phyloP scores from a whole-genome alignment of 2,329 filamentous ascomycete genomes.

The Botrytis elliptica region DNA sequence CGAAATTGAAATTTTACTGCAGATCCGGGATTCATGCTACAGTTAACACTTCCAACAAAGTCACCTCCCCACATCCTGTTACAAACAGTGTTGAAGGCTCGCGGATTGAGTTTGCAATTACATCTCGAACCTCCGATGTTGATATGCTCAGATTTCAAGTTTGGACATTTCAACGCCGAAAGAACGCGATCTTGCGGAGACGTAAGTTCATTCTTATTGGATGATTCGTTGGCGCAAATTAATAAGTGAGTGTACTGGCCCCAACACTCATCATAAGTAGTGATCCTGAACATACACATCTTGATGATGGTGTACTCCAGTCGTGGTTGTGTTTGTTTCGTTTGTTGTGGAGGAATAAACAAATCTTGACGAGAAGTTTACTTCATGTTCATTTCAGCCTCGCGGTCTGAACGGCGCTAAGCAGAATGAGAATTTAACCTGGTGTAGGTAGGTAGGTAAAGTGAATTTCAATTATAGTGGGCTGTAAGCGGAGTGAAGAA shows the following conservation, averaged over 20 bases:
- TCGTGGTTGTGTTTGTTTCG: not conserved
- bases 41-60: slow-evolving; percentile 8
- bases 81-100: not conserved
- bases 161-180: slow-evolving; percentile 2
- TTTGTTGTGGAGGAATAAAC: not conserved
- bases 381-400: slow-evolving; percentile 8
- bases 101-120: slow-evolving; percentile 6
- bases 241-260: slow-evolving; percentile 13
- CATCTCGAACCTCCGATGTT: not conserved
- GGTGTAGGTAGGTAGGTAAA: too few relatives aligned
- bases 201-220: not conserved
- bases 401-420: not conserved
- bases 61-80: slow-evolving; percentile 11
- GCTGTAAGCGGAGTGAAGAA: not conserved
- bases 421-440: not conserved
- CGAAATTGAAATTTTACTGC: slow-evolving; percentile 3
- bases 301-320: not conserved
- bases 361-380: not conserved
- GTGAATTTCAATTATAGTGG: too few relatives aligned
- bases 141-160: slow-evolving; percentile 14
- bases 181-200: not conserved
- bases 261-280: slow-evolving; percentile 6
- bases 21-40: not conserved
- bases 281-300: slow-evolving; percentile 13
- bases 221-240: not conserved